A percentile compares a stretch with the other conserved stretches of the same genome.
phyloP scores from a whole-genome alignment of 805 yeast species.

The Ogataea dorogensis region DNA sequence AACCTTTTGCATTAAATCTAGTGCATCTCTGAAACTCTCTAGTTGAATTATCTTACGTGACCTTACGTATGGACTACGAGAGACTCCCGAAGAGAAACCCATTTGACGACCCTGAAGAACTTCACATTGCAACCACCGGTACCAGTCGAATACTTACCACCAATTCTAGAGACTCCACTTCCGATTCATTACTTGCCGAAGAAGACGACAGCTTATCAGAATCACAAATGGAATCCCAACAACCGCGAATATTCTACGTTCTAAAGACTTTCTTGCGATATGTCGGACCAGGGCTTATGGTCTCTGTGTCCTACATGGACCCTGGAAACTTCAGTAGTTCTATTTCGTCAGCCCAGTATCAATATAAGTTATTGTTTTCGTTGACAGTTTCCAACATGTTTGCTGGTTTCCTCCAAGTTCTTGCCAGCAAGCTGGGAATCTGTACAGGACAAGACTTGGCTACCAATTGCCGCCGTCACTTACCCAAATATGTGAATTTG shows the following conservation, averaged over 20 bases:
- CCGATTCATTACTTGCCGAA: conserved; percentile 1
- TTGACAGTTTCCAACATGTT: conserved; percentile 76
- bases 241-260: conserved; percentile 11
- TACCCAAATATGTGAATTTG: conserved; percentile 60
- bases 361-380: conserved; percentile 75
- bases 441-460: conserved; percentile 95
- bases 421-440: conserved; percentile 86
- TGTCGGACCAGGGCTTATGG: conserved; percentile 96
- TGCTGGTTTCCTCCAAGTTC: conserved; percentile 82
- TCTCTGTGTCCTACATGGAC: conserved; percentile 93
- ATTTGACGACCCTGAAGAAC: background rate
- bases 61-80: conserved; percentile 8
- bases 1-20: too few species aligned
- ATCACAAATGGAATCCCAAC: conserved; percentile 5
- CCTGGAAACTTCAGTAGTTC: conserved; percentile 97
- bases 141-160: conserved; percentile 1
- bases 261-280: conserved; percentile 40
- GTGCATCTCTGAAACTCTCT: too few species aligned
- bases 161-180: conserved; percentile 1
- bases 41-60: too few species aligned
- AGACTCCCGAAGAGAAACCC: conserved; percentile 3
- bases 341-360: conserved; percentile 75
- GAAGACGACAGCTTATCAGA: conserved; percentile 1
- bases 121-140: conserved; percentile 1
- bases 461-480: conserved; percentile 74